Percentiles rank a stretch among this genome's conserved stretches.
Conservation (phyloP, 1,284 basidiomycete species). For the Lignosus rhinocerotis region DNA sequence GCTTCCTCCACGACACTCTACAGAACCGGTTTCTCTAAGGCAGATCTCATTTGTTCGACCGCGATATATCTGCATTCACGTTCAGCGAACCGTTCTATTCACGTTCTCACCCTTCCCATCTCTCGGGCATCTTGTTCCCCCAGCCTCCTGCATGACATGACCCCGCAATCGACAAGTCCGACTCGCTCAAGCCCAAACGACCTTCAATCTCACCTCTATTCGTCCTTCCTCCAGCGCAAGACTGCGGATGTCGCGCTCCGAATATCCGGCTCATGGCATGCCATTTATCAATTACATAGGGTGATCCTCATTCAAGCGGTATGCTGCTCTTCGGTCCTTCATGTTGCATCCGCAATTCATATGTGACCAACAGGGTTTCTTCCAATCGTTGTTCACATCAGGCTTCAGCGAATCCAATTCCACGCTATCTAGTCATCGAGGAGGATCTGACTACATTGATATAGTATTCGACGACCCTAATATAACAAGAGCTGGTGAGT, state of each 20-base stretch:
- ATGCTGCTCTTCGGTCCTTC: slow-evolving; percentile 29
- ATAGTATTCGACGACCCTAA: slow-evolving; percentile 83
- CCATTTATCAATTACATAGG: slow-evolving; percentile 77
- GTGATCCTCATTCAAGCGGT: slow-evolving; percentile 87
- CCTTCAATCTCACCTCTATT: slow-evolving; percentile 74
- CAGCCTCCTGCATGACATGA: slow-evolving; percentile 19
- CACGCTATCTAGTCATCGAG: slow-evolving; percentile 21
- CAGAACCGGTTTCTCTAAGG: slow-evolving; percentile 10
- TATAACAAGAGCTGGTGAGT: slow-evolving; percentile 79
- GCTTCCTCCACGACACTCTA: slow-evolving; percentile 7
- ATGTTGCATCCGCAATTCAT: slow-evolving; percentile 1
- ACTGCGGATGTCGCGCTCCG: slow-evolving; percentile 78
- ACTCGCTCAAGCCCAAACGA: slow-evolving; percentile 41
- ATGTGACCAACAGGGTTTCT: slow-evolving; percentile 64
- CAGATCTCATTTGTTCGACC: slow-evolving; percentile 12
- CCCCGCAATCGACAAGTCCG: slow-evolving; percentile 17
- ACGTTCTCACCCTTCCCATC: slow-evolving; percentile 8
- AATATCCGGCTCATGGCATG: slow-evolving; percentile 71
- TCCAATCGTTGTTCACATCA: slow-evolving; percentile 79
- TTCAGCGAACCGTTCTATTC: slow-evolving; percentile 8
- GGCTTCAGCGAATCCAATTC: slow-evolving; percentile 58
- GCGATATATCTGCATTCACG: slow-evolving; percentile 14
- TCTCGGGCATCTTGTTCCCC: slow-evolving; percentile 6
- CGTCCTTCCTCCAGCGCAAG: slow-evolving; percentile 67
- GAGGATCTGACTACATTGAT: slow-evolving; percentile 49